phyloP scores from a whole-genome alignment of 257 asterid genomes.

The Jasminum sambac region DNA sequence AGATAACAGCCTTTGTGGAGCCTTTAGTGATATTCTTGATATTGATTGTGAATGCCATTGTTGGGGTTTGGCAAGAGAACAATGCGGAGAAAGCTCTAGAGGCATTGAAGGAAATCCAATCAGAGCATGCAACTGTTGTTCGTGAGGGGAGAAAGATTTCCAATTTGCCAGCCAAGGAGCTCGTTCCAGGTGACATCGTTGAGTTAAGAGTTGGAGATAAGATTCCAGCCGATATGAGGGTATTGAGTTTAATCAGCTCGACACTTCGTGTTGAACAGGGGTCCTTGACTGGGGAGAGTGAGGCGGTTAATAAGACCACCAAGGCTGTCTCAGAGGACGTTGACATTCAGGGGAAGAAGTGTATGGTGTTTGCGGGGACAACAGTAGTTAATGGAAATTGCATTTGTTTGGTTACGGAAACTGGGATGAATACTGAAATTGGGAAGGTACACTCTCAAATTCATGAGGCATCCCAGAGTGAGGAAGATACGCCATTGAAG shows the following conservation, averaged over 20 bases:
- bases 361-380: conserved; percentile 98
- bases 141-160: conserved; percentile 74
- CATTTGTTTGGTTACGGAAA: conserved; percentile 79
- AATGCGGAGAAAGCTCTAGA: conserved; percentile 98
- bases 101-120: conserved; percentile 96
- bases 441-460: conserved; percentile 94
- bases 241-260: conserved; percentile 81
- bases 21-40: conserved; percentile 92
- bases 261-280: conserved; percentile 95
- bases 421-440: conserved; percentile 91
- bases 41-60: conserved; percentile 90
- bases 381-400: conserved; percentile 96
- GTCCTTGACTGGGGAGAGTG: conserved; percentile 96
- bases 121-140: conserved; percentile 81
- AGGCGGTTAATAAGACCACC: conserved; percentile 86
- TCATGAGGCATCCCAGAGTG: conserved; percentile 86
- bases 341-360: conserved; percentile 95
- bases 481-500: conserved; percentile 97
- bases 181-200: conserved; percentile 96
- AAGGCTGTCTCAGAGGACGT: conserved; percentile 82
- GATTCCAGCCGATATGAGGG: conserved; percentile 97
- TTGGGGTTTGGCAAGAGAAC: conserved; percentile 99
- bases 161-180: conserved; percentile 79
- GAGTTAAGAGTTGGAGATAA: conserved; percentile 97
- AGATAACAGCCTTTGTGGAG: conserved; percentile 95